Evolutionary conservation across 768 basidiomycete species (phyloP).

Genomic region (Leccinum barrowsii): DNA sequence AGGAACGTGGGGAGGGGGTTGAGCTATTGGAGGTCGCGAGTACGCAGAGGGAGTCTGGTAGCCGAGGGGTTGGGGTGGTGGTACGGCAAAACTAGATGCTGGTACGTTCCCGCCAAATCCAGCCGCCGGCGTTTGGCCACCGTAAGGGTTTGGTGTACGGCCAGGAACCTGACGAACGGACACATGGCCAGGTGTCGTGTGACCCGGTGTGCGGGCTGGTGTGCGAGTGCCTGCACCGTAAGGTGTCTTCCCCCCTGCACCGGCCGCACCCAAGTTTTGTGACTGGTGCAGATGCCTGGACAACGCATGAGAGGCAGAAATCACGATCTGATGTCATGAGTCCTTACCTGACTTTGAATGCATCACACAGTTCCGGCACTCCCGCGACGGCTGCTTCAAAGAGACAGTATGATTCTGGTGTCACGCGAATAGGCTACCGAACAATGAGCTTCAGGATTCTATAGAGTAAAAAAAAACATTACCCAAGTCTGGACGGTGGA

Average conservation of each 20-base stretch:
- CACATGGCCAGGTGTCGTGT: constrained; percentile 75
- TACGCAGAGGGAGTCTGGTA: constrained; percentile 38
- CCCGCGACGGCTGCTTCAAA: constrained; percentile 89
- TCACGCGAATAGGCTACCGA: constrained; percentile 75
- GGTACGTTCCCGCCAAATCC: constrained; percentile 29
- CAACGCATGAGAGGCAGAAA: constrained; percentile 6
- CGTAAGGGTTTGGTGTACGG: constrained; percentile 81
- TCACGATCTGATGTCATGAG: not conserved
- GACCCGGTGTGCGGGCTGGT: constrained; percentile 70
- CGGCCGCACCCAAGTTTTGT: constrained; percentile 51
- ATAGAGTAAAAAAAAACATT: constrained; percentile 1
- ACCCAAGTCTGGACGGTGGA: constrained; percentile 92
- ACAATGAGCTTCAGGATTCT: not conserved
- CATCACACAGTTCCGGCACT: constrained; percentile 91
- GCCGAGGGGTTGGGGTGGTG: constrained; percentile 35
- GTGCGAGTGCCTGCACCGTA: constrained; percentile 73
- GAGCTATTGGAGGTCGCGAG: constrained; percentile 40
- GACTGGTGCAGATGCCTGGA: constrained; percentile 74
- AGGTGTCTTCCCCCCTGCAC: constrained; percentile 72
- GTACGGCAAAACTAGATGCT: constrained; percentile 27
- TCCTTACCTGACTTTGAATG: constrained; percentile 84
- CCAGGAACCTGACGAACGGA: constrained; percentile 65
- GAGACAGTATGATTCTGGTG: constrained; percentile 85
- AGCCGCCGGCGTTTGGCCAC: constrained; percentile 36
- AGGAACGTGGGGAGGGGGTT: constrained; percentile 44